These are phyloP conservation scores for Balakata baccata DNA, from an alignment of 345 rosid genomes.

Conservation along the genomic window DNA sequence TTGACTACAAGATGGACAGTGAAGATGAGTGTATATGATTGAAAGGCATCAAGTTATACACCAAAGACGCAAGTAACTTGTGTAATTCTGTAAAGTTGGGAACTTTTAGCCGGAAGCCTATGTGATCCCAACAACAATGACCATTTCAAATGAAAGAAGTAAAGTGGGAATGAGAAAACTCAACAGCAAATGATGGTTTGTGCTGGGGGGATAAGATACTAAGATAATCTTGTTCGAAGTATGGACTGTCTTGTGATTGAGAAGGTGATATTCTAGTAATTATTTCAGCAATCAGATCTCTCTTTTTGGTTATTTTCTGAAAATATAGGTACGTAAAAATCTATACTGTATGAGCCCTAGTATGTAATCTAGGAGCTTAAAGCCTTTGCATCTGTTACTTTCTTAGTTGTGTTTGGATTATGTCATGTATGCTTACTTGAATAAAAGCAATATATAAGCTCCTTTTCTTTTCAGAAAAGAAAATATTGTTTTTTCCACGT, in stretches of 20 bases:
- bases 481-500: too few species aligned
- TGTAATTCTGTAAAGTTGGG: slow-evolving; percentile 4
- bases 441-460: background rate
- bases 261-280: slow-evolving; percentile 3
- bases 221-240: background rate
- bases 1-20: slow-evolving; percentile 9
- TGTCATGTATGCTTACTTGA: background rate
- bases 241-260: background rate
- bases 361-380: background rate
- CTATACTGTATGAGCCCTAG: background rate
- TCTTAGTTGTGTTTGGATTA: background rate
- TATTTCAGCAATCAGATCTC: background rate
- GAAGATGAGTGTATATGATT: background rate
- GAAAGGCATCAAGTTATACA: background rate
- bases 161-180: background rate
- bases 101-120: background rate
- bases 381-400: background rate
- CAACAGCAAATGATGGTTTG: background rate
- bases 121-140: background rate
- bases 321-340: background rate
- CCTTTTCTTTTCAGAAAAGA: background rate
- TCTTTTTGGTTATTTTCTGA: background rate
- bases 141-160: background rate
- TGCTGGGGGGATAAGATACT: slow-evolving; percentile 5
- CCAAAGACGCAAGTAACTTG: background rate